These are phyloP conservation scores for Sporopachydermia quercuum DNA, from an alignment of 805 yeast genomes.

Conservation along the genomic window DNA sequence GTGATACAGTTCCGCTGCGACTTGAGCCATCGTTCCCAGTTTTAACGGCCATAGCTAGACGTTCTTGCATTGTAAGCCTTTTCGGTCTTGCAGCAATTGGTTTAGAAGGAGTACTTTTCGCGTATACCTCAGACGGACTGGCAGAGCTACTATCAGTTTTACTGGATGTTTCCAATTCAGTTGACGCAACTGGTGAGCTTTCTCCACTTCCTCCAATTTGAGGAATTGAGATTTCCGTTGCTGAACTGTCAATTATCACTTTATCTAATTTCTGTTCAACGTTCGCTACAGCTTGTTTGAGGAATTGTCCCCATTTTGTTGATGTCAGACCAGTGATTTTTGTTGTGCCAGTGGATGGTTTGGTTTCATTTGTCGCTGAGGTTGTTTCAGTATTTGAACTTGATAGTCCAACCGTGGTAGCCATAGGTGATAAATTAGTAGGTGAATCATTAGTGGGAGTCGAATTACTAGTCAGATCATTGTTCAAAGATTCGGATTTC, in stretches of 20 bases:
- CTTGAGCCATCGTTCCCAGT: slow-evolving; percentile 11
- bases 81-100: slow-evolving; percentile 24
- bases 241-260: slow-evolving; percentile 19
- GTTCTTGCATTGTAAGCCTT: slow-evolving; percentile 66
- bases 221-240: slow-evolving; percentile 17
- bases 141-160: too few species aligned
- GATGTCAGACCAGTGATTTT: too few species aligned
- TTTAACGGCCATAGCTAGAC: slow-evolving; percentile 71
- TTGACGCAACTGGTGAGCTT: background rate
- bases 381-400: too few species aligned
- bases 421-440: too few species aligned
- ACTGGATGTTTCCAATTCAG: too few species aligned
- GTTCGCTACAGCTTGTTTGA: slow-evolving; percentile 25
- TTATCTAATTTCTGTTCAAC: slow-evolving; percentile 25
- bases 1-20: background rate
- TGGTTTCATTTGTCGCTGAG: too few species aligned
- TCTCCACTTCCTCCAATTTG: background rate
- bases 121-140: slow-evolving; percentile 1
- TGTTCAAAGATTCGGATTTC: too few species aligned
- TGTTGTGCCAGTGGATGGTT: too few species aligned
- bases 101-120: slow-evolving; percentile 4
- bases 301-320: slow-evolving; percentile 17
- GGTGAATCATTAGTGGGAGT: too few species aligned
- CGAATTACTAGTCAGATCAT: too few species aligned
- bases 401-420: too few species aligned